Evolutionary conservation across 768 basidiomycete species (phyloP).

Genomic region (Xerocomus potaroensis): DNA sequence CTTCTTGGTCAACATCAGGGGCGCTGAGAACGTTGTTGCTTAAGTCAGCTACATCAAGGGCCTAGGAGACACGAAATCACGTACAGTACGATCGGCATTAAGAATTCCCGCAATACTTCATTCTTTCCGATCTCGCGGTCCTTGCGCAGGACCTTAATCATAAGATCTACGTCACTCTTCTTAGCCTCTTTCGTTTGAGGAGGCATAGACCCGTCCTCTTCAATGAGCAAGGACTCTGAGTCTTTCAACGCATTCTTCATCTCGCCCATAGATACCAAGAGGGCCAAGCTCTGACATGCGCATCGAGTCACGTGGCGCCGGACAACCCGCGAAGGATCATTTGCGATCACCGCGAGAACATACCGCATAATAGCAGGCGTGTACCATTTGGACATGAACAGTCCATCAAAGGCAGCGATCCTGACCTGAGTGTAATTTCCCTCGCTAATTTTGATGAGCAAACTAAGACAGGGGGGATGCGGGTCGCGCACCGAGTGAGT

Average conservation of each 20-base stretch:
- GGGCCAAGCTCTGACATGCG: constrained; percentile 80
- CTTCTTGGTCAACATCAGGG: constrained; percentile 77
- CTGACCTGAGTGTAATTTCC: constrained; percentile 93
- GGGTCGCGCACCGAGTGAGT: constrained; percentile 68
- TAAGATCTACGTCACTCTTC: constrained; percentile 76
- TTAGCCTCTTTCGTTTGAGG: constrained; percentile 72
- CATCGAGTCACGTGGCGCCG: constrained; percentile 84
- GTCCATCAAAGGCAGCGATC: constrained; percentile 89
- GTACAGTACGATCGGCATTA: constrained; percentile 82
- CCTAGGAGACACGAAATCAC: constrained; percentile 22
- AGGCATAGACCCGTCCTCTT: constrained; percentile 75
- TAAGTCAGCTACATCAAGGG: background rate
- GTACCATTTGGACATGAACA: constrained; percentile 88
- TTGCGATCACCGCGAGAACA: constrained; percentile 78
- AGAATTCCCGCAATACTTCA: constrained; percentile 69
- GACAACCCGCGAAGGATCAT: constrained; percentile 78
- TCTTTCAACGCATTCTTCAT: constrained; percentile 77
- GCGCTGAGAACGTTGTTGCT: constrained; percentile 41
- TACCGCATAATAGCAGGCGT: constrained; percentile 81
- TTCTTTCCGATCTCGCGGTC: constrained; percentile 82
- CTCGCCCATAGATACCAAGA: constrained; percentile 86
- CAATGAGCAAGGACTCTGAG: constrained; percentile 71
- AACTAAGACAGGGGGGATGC: background rate
- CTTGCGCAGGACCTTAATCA: constrained; percentile 85
- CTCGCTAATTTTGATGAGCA: constrained; percentile 52